Conservation (phyloP, 768 basidiomycete genomes). For the Pleurotus platypus region DNA sequence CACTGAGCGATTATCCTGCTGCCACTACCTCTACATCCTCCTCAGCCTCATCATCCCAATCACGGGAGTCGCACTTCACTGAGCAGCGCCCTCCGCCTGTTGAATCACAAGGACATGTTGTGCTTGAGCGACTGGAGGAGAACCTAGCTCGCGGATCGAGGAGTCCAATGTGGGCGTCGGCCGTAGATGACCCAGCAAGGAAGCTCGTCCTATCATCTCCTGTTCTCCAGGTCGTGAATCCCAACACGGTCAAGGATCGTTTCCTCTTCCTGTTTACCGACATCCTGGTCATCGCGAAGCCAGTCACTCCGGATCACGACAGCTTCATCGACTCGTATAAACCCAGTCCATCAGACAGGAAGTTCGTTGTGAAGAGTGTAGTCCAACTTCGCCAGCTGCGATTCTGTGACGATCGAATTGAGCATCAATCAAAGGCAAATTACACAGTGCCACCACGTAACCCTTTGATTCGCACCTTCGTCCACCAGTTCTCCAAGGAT, state of each 20-base stretch:
- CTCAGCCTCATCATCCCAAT: slow-evolving; percentile 69
- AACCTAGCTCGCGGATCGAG: slow-evolving; percentile 60
- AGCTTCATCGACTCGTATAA: slow-evolving; percentile 50
- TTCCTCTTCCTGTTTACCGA: slow-evolving; percentile 98
- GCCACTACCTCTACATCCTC: slow-evolving; percentile 71
- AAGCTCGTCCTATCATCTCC: slow-evolving; percentile 82
- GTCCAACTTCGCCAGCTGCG: slow-evolving; percentile 71
- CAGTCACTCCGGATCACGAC: slow-evolving; percentile 69
- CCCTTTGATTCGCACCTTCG: slow-evolving; percentile 67
- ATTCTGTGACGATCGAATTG: slow-evolving; percentile 67
- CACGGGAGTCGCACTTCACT: slow-evolving; percentile 34
- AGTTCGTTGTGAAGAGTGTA: slow-evolving; percentile 87
- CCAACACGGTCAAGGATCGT: slow-evolving; percentile 92
- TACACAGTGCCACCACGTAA: slow-evolving; percentile 43
- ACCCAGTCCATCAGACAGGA: slow-evolving; percentile 63
- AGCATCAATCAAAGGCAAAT: slow-evolving; percentile 43
- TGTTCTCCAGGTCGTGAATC: slow-evolving; percentile 90
- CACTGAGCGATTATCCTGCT: slow-evolving; percentile 66
- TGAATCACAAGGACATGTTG: slow-evolving; percentile 41
- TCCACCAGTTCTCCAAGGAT: slow-evolving; percentile 75
- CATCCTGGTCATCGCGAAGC: slow-evolving; percentile 90
- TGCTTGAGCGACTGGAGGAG: slow-evolving; percentile 72
- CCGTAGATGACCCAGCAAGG: slow-evolving; percentile 82
- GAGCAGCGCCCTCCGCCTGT: slow-evolving; percentile 23
- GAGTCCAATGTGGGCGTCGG: slow-evolving; percentile 55